Evolutionary conservation across 495 filamentous ascomycete genomes (phyloP), one percentile per base, ranked within the genome.

Genomic region (Pseudomonodictys pantanalensis): DNA sequence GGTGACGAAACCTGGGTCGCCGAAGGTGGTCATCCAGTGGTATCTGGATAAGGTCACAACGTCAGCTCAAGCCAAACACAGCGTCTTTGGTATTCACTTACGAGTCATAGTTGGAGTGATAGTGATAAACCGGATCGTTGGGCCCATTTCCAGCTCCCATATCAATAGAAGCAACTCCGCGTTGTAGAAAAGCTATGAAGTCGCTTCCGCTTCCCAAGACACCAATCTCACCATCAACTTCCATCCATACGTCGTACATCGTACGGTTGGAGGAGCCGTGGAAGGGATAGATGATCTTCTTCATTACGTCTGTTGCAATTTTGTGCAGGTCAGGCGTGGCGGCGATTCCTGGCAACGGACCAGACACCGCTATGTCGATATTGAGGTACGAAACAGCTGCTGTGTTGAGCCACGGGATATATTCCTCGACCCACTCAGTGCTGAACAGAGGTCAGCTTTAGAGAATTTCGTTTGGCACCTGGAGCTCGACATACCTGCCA

Each of bases 351-450:
- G 68, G 68, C 10, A 57, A 28, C 0, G 68, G 62, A 18, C 84
- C 83, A 24, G 72, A 60, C 12, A 78, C 75, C 35, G 77, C 83
- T 5, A 85, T 77, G 65, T 88, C 86, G 30, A 89, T 76, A 66
- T 89, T 88, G 28, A 89, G 60, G 60, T 88, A 87, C 1, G 83
- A 83, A 10, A 88, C 67, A 12, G 71, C 69, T 11, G 62, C 58
- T 6, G 23, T 50, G 5, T 42, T 48, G 33, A 72, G 53, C 70
- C 70, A 72, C 22, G 66, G 66, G 12, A 71, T 58, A 57, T 68
- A 71, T 29, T 72, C 66, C 52, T 72, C 70, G 2, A 72, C 62
- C 68, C 68, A 72, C 55, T 72, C 70, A 15, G 70, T 72, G 23
- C 57, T 65, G 10, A 1, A 5, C 8, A 8, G 15, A 3, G 2